These are phyloP conservation scores for Penicillium verhagenii DNA, from an alignment of 495 filamentous ascomycete species.

Conservation along the genomic window DNA sequence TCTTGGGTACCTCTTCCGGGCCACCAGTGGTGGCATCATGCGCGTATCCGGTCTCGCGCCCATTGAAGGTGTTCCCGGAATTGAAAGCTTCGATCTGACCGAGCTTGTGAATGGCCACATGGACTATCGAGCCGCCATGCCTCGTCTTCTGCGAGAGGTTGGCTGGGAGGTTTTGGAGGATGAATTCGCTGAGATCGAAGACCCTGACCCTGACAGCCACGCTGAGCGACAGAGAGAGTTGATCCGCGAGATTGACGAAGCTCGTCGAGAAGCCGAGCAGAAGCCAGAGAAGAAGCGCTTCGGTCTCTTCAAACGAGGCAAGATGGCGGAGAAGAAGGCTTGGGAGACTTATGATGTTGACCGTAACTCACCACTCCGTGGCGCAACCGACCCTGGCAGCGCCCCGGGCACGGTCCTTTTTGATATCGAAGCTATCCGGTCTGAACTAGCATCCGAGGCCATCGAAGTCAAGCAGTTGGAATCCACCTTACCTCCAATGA, in stretches of 20 bases:
- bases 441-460: conserved; percentile 74
- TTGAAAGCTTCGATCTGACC: conserved; percentile 91
- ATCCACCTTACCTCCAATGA: conserved; percentile 86
- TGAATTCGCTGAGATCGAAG: conserved; percentile 96
- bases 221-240: conserved; percentile 84
- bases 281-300: conserved; percentile 71
- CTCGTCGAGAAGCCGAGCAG: conserved; percentile 78
- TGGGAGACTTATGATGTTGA: conserved; percentile 91
- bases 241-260: conserved; percentile 95
- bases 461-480: conserved; percentile 80
- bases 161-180: conserved; percentile 90
- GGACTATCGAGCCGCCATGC: conserved; percentile 93
- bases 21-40: conserved; percentile 89
- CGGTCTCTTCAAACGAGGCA: conserved; percentile 75
- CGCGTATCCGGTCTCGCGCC: conserved; percentile 85
- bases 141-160: conserved; percentile 74
- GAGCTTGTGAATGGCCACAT: conserved; percentile 90
- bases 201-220: conserved; percentile 94
- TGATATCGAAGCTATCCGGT: conserved; percentile 91
- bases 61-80: conserved; percentile 69
- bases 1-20: conserved; percentile 92
- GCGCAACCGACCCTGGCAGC: conserved; percentile 27
- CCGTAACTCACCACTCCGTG: conserved; percentile 23
- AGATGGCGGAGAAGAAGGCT: conserved; percentile 74
- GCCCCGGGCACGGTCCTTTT: conserved; percentile 66